phyloP scores from a whole-genome alignment of 225 moss, liverwort and hornwort genomes.

The Straminergon stramineum region DNA sequence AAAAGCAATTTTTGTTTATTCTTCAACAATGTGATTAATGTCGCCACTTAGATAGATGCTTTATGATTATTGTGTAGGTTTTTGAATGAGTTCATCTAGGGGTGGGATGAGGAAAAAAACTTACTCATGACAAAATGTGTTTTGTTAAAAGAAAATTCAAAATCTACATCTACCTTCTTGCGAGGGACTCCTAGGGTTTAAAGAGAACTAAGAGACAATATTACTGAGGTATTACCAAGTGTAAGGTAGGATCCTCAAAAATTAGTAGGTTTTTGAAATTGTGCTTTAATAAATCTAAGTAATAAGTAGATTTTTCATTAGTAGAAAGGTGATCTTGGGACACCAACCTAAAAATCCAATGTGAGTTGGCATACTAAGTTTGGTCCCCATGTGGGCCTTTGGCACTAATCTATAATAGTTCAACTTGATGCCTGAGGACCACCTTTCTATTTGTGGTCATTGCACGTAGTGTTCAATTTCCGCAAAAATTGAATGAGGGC shows the following conservation, averaged over 20 bases:
- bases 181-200: fast-evolving
- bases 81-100: fast-evolving
- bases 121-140: neutral
- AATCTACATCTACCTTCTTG: neutral
- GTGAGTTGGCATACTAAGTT: neutral
- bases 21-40: too few species aligned
- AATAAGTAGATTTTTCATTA: neutral
- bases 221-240: fast-evolving
- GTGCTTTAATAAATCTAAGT: fast-evolving
- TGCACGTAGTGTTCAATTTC: neutral
- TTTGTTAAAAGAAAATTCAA: neutral
- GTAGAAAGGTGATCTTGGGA: neutral
- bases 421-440: fast-evolving
- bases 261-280: neutral
- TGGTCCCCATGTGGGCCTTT: fast-evolving
- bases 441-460: neutral
- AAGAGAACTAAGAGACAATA: neutral
- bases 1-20: neutral
- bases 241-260: neutral
- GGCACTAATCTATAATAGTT: neutral
- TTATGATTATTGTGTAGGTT: neutral
- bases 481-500: fast-evolving
- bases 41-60: fast-evolving
- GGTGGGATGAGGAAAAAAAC: fast-evolving
- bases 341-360: neutral